Percentiles rank a stretch among this genome's conserved stretches.
Evolutionary conservation across 116 monocot species (phyloP).

Genomic region (Dioscorea cayenensis): DNA sequence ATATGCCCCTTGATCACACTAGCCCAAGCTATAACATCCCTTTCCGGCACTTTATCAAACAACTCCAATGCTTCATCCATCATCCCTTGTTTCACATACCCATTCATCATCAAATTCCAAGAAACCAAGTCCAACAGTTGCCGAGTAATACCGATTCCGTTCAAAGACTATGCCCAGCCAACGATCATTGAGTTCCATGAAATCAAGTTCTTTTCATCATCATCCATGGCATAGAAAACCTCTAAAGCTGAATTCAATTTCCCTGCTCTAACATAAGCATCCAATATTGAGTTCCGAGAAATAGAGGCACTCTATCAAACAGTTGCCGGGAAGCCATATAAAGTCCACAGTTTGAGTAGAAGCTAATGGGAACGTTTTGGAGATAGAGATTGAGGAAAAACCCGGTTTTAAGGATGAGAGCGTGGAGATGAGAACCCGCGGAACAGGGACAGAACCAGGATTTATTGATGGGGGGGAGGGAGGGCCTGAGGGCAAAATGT

Average conservation of each 20-base stretch:
- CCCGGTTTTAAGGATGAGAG: slow-evolving; percentile 21
- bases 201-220: slow-evolving; percentile 26
- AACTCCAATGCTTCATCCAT: slow-evolving; percentile 23
- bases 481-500: too few relatives aligned
- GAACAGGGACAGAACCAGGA: too few relatives aligned
- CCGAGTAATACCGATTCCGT: slow-evolving; percentile 20
- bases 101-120: slow-evolving; percentile 58
- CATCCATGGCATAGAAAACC: slow-evolving; percentile 40
- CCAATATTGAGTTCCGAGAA: slow-evolving; percentile 59
- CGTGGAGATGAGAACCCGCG: slow-evolving; percentile 37
- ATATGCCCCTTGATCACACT: slow-evolving; percentile 36
- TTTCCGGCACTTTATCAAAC: slow-evolving; percentile 39
- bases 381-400: slow-evolving; percentile 29
- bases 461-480: too few relatives aligned
- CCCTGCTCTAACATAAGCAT: slow-evolving; percentile 46
- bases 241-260: slow-evolving; percentile 18
- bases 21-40: slow-evolving; percentile 43
- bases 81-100: slow-evolving; percentile 29
- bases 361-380: slow-evolving; percentile 35
- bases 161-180: slow-evolving; percentile 19
- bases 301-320: slow-evolving; percentile 48
- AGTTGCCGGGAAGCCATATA: slow-evolving; percentile 21
- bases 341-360: slow-evolving; percentile 32
- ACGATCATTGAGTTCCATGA: slow-evolving; percentile 61
- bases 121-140: slow-evolving; percentile 32